Conservation (phyloP, 1,284 basidiomycete genomes). For the Ustilago hordei region DNA sequence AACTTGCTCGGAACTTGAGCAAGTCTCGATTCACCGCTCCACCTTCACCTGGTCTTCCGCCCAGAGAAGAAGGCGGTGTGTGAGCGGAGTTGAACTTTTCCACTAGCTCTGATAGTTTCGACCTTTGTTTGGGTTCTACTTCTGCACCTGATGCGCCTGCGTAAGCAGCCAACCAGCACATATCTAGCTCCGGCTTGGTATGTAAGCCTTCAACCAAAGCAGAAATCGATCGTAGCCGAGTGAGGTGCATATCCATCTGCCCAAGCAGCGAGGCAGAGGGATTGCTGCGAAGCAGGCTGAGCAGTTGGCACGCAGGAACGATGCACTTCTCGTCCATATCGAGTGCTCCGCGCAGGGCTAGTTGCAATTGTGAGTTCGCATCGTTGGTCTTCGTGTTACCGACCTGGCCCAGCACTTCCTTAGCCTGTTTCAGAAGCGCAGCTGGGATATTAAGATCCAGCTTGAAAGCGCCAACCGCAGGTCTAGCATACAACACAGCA, state of each 20-base stretch:
- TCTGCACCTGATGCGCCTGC: slow-evolving; percentile 8
- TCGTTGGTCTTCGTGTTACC: background rate
- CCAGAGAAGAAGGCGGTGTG: slow-evolving; percentile 9
- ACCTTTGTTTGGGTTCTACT: slow-evolving; percentile 10
- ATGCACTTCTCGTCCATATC: background rate
- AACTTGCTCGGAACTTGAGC: slow-evolving; percentile 22
- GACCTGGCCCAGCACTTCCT: background rate
- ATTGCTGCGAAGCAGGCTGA: background rate
- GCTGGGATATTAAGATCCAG: slow-evolving; percentile 11
- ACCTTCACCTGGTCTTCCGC: background rate
- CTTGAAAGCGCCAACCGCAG: slow-evolving; percentile 25
- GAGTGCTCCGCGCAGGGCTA: slow-evolving; percentile 13
- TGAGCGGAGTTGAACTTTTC: slow-evolving; percentile 9
- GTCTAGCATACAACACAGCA: slow-evolving; percentile 34
- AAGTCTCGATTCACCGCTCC: background rate
- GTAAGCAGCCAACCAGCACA: slow-evolving; percentile 44
- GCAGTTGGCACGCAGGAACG: slow-evolving; percentile 39
- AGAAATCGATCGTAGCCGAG: slow-evolving; percentile 20
- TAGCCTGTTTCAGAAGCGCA: slow-evolving; percentile 10
- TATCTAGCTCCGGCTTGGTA: slow-evolving; percentile 9
- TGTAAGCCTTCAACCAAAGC: slow-evolving; percentile 8
- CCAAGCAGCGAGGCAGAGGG: background rate
- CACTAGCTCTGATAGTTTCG: slow-evolving; percentile 10
- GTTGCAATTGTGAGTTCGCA: background rate
- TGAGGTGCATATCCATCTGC: slow-evolving; percentile 11